A percentile compares a stretch with the other conserved stretches of the same genome.
Conservation (phyloP, 805 yeast species). For the Ogataea populi-albae region DNA sequence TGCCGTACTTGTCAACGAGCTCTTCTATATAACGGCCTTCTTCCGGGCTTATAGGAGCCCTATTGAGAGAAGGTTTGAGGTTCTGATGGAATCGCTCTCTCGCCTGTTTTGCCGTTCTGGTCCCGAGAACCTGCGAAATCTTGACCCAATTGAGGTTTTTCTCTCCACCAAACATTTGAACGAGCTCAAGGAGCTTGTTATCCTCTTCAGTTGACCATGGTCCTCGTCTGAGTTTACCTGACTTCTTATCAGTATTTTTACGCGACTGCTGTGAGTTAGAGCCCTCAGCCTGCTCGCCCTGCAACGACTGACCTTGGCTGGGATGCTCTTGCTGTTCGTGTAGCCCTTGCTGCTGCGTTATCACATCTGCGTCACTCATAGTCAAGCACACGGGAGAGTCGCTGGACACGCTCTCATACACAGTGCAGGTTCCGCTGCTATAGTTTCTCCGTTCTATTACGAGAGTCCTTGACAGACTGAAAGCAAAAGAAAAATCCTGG, state of each 20-base stretch:
- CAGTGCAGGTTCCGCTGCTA: too few relatives aligned
- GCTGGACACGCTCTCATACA: too few relatives aligned
- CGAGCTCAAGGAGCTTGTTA: conserved; percentile 63
- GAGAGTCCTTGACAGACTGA: too few relatives aligned
- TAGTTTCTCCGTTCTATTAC: too few relatives aligned
- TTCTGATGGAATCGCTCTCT: conserved; percentile 91
- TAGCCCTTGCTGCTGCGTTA: too few relatives aligned
- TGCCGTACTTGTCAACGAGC: conserved; percentile 75
- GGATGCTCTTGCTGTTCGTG: too few relatives aligned
- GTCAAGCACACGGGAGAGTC: too few relatives aligned
- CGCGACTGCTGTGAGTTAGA: too few relatives aligned
- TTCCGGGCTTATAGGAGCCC: conserved; percentile 78
- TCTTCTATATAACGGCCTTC: conserved; percentile 82
- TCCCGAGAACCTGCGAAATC: conserved; percentile 66
- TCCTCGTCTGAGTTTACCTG: conserved; percentile 52
- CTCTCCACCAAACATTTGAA: conserved; percentile 69
- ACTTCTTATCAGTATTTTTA: conserved; percentile 3
- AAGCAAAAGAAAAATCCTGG: too few relatives aligned
- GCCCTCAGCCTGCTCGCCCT: too few relatives aligned
- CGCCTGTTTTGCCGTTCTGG: conserved; percentile 89
- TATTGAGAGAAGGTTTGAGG: conserved; percentile 77
- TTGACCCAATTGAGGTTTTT: conserved; percentile 71
- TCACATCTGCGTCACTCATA: too few relatives aligned
- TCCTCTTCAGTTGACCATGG: conserved; percentile 93
- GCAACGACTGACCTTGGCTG: too few relatives aligned